Evolutionary conservation across 2,329 filamentous ascomycete species (phyloP), one percentile per base, ranked within the genome.

Genomic region (Phialophora chinensis): DNA sequence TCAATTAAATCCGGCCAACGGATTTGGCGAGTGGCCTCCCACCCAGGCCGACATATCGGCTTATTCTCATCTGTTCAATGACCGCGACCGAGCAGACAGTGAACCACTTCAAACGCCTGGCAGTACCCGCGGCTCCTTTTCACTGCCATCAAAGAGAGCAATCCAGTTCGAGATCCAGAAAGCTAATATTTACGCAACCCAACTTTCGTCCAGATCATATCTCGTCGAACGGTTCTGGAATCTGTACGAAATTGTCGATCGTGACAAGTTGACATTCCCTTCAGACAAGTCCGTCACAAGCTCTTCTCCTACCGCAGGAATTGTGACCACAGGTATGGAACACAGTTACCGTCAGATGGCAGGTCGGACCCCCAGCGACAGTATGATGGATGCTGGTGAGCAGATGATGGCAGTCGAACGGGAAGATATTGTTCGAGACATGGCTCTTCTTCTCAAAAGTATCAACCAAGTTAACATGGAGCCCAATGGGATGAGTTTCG

Each of bases 101-200:
- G 68, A 71, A 55, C 33, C 57, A 8, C 35, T 23, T 33, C 23
- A 52, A 5, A 61, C 65, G 12, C 58, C 65, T 14, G 62, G 50
- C 5, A 69, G 60, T 57, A 61, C 61, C 50, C 70, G 62, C 50
- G 66, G 20, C 17, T 63, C 68, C 1, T 73, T 74, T 33, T 63
- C 66, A 5, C 33, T 63, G 38, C 63, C 66, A 23, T 69, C 72
- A 4, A 72, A 67, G 38, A 29, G 67, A 63, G 35, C 66, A 23
- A 80, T 93, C 4, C 91, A 95, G 75, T 92, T 89, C 71, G 93
- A 96, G 78, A 95, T 97, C 33, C 92, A 96, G 76, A 96, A 96
- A 76, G 91, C 92, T 6, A 96, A 96, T 76, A 91, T 97, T 47
- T 92, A 94, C 74, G 88, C 89, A 1, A 94, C 90, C 5, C 90